phyloP scores from a whole-genome alignment of 1,139 yeast species.

The Groenewaldozyma sp. region DNA sequence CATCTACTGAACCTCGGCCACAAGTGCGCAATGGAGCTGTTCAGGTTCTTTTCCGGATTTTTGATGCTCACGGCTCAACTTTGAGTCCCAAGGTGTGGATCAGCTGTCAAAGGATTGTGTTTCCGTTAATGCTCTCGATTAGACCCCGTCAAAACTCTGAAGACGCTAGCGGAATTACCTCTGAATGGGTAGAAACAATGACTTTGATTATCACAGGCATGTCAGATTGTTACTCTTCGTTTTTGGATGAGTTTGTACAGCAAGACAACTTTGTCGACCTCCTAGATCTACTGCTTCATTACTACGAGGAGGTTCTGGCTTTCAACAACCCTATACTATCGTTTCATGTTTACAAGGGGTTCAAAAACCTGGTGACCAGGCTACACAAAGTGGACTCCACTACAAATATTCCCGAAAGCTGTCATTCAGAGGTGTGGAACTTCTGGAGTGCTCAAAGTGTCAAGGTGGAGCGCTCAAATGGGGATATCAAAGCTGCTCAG shows the following conservation, averaged over 20 bases:
- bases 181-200: constrained; percentile 45
- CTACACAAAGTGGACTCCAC: constrained; percentile 9
- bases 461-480: constrained; percentile 21
- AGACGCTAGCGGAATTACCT: too few species aligned
- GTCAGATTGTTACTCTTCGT: constrained; percentile 41
- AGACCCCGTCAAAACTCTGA: constrained; percentile 13
- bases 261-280: constrained; percentile 23
- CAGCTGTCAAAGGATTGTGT: constrained; percentile 28
- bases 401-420: constrained; percentile 26
- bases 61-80: constrained; percentile 63
- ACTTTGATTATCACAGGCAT: constrained; percentile 51
- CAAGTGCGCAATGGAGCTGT: constrained; percentile 86
- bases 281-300: constrained; percentile 48
- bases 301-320: constrained; percentile 34
- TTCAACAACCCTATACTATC: constrained; percentile 42
- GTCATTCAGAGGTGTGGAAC: constrained; percentile 40
- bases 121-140: constrained; percentile 28
- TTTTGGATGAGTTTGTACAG: constrained; percentile 30
- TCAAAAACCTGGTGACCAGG: constrained; percentile 28
- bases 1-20: constrained; percentile 49
- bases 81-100: constrained; percentile 36
- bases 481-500: constrained; percentile 21
- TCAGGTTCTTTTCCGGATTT: constrained; percentile 76
- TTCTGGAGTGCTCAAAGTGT: constrained; percentile 54
- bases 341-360: constrained; percentile 44